These are phyloP conservation scores for Tetrapyrgos nigripes DNA, from an alignment of 1,284 basidiomycete species.

Conservation along the genomic window DNA sequence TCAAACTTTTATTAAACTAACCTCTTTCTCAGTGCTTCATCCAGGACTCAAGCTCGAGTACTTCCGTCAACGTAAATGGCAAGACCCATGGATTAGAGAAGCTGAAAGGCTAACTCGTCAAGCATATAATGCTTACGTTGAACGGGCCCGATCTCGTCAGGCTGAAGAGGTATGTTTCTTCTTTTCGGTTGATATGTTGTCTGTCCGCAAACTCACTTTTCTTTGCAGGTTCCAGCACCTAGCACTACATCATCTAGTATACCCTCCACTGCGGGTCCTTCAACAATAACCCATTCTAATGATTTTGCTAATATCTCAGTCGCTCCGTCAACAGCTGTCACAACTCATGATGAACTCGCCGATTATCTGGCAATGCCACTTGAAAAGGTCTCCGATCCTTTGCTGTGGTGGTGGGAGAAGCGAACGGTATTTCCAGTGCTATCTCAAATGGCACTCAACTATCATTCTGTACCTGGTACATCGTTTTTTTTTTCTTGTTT, in stretches of 20 bases:
- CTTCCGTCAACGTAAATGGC: slow-evolving; percentile 11
- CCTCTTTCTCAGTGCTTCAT: slow-evolving; percentile 22
- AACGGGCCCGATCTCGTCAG: background rate
- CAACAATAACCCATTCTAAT: no score
- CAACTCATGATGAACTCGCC: background rate
- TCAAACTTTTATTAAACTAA: slow-evolving; percentile 11
- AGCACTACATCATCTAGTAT: no score
- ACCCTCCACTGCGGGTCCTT: no score
- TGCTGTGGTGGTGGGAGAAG: slow-evolving; percentile 8
- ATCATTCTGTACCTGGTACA: no score
- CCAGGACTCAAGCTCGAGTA: slow-evolving; percentile 15
- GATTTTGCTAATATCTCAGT: background rate
- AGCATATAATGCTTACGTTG: background rate
- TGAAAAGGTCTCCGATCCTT: background rate
- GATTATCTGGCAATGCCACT: no score
- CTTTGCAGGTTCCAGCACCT: no score
- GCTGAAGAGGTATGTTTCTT: background rate
- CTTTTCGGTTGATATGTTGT: slow-evolving; percentile 4
- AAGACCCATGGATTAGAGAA: slow-evolving; percentile 13
- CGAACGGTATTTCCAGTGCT: slow-evolving; percentile 4
- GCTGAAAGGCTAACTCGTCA: background rate
- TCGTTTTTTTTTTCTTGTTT: background rate
- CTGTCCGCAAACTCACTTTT: no score
- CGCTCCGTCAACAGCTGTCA: background rate
- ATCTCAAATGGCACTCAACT: slow-evolving; percentile 3